Evolutionary conservation across 1,284 basidiomycete genomes (phyloP).

Genomic region (Trametes hirsuta): DNA sequence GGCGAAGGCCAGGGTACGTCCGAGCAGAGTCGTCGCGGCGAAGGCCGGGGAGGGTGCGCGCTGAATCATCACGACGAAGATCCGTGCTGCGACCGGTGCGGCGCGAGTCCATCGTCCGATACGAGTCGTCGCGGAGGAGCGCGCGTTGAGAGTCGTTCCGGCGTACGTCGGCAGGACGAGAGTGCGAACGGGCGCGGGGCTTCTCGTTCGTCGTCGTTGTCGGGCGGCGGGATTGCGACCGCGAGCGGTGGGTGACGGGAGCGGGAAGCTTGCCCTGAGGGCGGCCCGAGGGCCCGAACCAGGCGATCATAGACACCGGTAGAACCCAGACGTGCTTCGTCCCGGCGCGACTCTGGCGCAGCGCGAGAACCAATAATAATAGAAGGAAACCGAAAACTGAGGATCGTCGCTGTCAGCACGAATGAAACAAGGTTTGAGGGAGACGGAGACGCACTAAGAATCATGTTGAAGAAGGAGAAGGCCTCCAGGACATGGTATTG

Average conservation of each 20-base stretch:
- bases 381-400: slow-evolving; percentile 66
- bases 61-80: slow-evolving; percentile 20
- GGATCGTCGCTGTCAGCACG: slow-evolving; percentile 23
- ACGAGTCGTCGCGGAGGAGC: slow-evolving; percentile 24
- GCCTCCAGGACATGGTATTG: slow-evolving; percentile 80
- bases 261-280: slow-evolving; percentile 35
- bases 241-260: slow-evolving; percentile 38
- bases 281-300: slow-evolving; percentile 51
- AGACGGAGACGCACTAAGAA: slow-evolving; percentile 53
- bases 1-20: slow-evolving; percentile 13
- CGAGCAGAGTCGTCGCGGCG: slow-evolving; percentile 15
- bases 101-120: slow-evolving; percentile 20
- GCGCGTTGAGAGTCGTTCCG: slow-evolving; percentile 27
- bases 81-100: slow-evolving; percentile 12
- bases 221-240: slow-evolving; percentile 32
- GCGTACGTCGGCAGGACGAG: slow-evolving; percentile 23
- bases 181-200: slow-evolving; percentile 16
- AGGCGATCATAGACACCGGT: slow-evolving; percentile 72
- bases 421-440: slow-evolving; percentile 16
- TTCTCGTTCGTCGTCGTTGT: slow-evolving; percentile 20
- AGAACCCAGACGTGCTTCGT: slow-evolving; percentile 74
- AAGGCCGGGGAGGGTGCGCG: slow-evolving; percentile 9
- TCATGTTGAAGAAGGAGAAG: slow-evolving; percentile 77
- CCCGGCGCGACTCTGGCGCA: slow-evolving; percentile 65
- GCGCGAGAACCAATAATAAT: slow-evolving; percentile 62